Evolutionary conservation across 2,329 filamentous ascomycete species (phyloP), one percentile per base, ranked within the genome.

Genomic region (Plenodomus biglobosus): DNA sequence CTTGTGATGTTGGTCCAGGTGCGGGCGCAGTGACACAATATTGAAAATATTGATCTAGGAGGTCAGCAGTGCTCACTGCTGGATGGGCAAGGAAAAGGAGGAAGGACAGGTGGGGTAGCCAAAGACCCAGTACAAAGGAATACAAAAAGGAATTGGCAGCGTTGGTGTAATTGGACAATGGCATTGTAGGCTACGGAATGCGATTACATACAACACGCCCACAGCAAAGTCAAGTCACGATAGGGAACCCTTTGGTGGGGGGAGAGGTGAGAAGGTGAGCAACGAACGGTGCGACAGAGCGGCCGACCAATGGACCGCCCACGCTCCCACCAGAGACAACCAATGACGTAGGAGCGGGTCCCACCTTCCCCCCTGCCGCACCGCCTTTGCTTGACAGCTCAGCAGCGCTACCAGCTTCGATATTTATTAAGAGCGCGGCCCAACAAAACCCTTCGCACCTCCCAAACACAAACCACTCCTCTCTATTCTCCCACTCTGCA

Each of bases 341-440:
- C 55, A 62, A 57, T 61, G 58, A 62, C 60, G 61, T 65, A 56
- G 46, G 42, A 24, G 35, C 46, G 51, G 46, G 41, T 46, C 44
- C 50, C 50, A 35, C 32, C 42, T 53, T 48, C 53, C 38, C 42
- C 54, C 48, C 44, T 44, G 42, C 48, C 32, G 43, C 48, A 50
- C 46, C 43, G 47, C 55, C 48, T 55, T 48, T 55, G 52, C 54
- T 42, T 60, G 63, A 62, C 63, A 65, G 52, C 62, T 57, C 56
- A 64, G 50, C 48, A 49, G 51, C 55, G 45, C 50, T 58, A 42
- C 57, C n/a, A n/a, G n/a, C n/a, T n/a, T n/a, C n/a, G 44, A 37
- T 35, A 52, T 62, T 61, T 64, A 59, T 62, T 64, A 59, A 55
- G 53, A 48, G 47, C 39, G 44, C n/a, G n/a, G n/a, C 61, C 48